These are phyloP conservation scores for Globisporangium viniferum DNA, from an alignment of 352 stramenopile genomes.

Conservation along the genomic window DNA sequence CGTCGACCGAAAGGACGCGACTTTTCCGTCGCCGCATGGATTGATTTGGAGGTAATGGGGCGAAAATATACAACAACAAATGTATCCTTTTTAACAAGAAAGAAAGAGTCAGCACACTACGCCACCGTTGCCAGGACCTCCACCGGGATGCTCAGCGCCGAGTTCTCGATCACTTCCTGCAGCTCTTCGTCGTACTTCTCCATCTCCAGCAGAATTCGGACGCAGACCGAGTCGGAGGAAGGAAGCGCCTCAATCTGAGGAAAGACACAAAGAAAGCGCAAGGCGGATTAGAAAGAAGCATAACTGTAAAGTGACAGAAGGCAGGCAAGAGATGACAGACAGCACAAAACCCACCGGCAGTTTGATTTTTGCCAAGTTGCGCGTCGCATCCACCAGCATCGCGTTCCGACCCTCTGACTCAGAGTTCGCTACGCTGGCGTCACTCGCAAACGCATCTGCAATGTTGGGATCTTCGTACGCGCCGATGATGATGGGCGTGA, in stretches of 20 bases:
- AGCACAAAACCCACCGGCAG: slow-evolving; percentile 27
- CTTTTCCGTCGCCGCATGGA: background rate
- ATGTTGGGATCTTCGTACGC: slow-evolving; percentile 85
- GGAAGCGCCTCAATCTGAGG: slow-evolving; percentile 18
- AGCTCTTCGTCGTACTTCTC: slow-evolving; percentile 62
- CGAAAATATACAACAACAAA: background rate
- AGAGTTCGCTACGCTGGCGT: slow-evolving; percentile 18
- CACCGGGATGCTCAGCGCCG: slow-evolving; percentile 39
- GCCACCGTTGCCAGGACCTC: slow-evolving; percentile 32
- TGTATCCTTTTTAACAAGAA: background rate
- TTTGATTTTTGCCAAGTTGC: slow-evolving; percentile 58
- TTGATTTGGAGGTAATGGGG: background rate
- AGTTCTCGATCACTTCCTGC: slow-evolving; percentile 57
- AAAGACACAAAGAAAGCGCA: background rate
- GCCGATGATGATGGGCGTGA: slow-evolving; percentile 59
- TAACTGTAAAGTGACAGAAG: background rate
- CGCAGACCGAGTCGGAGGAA: slow-evolving; percentile 20
- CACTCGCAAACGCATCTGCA: slow-evolving; percentile 56
- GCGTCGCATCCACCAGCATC: slow-evolving; percentile 47
- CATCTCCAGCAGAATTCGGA: slow-evolving; percentile 58
- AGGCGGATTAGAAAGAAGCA: background rate
- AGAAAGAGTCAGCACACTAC: background rate
- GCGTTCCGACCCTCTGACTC: slow-evolving; percentile 30
- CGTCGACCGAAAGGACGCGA: slow-evolving; percentile 5
- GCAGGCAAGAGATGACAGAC: background rate